Evolutionary conservation across 2,329 filamentous ascomycete genomes (phyloP).

Genomic region (Dothiorella sarmentorum): DNA sequence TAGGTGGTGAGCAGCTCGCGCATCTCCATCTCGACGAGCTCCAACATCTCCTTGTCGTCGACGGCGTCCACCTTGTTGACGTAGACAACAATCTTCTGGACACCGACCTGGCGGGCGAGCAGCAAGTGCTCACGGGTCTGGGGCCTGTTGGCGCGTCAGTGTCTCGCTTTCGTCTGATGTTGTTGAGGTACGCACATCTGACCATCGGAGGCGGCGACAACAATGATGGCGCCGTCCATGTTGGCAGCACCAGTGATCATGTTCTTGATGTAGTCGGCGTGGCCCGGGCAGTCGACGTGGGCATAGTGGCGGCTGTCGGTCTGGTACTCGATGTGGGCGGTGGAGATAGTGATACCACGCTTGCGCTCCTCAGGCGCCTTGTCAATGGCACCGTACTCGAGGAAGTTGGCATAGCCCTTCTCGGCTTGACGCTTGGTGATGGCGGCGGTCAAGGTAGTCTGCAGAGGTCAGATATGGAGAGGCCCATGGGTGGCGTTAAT

Average conservation of each 20-base stretch:
- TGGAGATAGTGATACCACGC: slow-evolving; percentile 99
- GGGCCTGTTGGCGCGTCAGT: slow-evolving; percentile 51
- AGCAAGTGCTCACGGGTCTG: slow-evolving; percentile 98
- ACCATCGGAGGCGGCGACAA: slow-evolving; percentile 95
- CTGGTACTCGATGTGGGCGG: slow-evolving; percentile 96
- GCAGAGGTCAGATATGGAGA: slow-evolving; percentile 24
- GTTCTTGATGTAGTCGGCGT: slow-evolving; percentile 99
- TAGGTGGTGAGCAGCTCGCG: slow-evolving; percentile 89
- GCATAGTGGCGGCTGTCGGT: slow-evolving; percentile 95
- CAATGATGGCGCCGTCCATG: slow-evolving; percentile 99
- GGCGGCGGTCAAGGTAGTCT: slow-evolving; percentile 97
- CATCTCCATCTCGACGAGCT: slow-evolving; percentile 99
- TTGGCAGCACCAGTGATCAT: slow-evolving; percentile 99
- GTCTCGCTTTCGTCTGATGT: background rate
- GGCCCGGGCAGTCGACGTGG: slow-evolving; percentile 98
- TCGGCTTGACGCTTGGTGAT: slow-evolving; percentile 98
- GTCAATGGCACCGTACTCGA: slow-evolving; percentile 97
- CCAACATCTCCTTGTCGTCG: slow-evolving; percentile 98
- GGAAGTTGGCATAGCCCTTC: slow-evolving; percentile 89
- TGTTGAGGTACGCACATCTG: slow-evolving; percentile 66
- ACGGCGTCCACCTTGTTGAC: slow-evolving; percentile 99
- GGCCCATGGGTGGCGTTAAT: slow-evolving; percentile 16
- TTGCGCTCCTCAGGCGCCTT: slow-evolving; percentile 99
- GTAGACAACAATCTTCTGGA: slow-evolving; percentile 97
- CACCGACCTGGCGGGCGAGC: slow-evolving; percentile 95